A percentile compares a stretch with the other conserved stretches of the same genome.
These are phyloP conservation scores for Cercospora sesami DNA, from an alignment of 2,329 filamentous ascomycete species.

Conservation along the genomic window DNA sequence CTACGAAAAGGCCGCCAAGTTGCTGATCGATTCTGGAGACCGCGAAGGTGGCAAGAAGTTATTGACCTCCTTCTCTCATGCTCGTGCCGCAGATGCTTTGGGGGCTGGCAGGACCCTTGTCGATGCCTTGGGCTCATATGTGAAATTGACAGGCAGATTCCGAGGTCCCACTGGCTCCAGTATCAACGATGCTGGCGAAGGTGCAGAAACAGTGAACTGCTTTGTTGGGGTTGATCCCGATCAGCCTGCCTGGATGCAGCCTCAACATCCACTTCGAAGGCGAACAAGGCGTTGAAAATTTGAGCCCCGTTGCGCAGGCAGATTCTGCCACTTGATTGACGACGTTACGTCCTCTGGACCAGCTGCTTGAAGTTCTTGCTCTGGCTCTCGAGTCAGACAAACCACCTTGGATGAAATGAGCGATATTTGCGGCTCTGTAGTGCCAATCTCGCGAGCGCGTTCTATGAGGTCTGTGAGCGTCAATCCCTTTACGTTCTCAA, in stretches of 20 bases:
- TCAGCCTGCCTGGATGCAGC: constrained; percentile 28
- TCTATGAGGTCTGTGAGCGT: background rate
- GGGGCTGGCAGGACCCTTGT: constrained; percentile 19
- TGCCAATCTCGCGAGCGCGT: background rate
- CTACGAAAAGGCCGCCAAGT: constrained; percentile 21
- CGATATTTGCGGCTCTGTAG: background rate
- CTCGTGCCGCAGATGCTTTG: constrained; percentile 19
- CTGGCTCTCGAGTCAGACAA: background rate
- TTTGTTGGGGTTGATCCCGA: constrained; percentile 35
- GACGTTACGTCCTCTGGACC: background rate
- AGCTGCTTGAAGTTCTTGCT: background rate
- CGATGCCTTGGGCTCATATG: background rate
- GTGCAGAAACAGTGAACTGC: constrained; percentile 39
- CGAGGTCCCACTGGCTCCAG: constrained; percentile 17
- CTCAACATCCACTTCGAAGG: constrained; percentile 16
- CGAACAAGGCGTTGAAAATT: background rate
- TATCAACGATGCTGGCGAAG: constrained; percentile 40
- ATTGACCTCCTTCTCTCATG: constrained; percentile 24
- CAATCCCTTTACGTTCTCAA: background rate
- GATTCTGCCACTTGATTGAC: background rate
- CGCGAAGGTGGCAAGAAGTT: constrained; percentile 23
- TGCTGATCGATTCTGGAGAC: constrained; percentile 22
- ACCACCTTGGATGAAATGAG: background rate
- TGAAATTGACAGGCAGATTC: constrained; percentile 11
- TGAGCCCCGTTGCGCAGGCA: background rate